These are phyloP conservation scores for Vigna hirtella DNA, from an alignment of 306 rosid species.

Conservation along the genomic window DNA sequence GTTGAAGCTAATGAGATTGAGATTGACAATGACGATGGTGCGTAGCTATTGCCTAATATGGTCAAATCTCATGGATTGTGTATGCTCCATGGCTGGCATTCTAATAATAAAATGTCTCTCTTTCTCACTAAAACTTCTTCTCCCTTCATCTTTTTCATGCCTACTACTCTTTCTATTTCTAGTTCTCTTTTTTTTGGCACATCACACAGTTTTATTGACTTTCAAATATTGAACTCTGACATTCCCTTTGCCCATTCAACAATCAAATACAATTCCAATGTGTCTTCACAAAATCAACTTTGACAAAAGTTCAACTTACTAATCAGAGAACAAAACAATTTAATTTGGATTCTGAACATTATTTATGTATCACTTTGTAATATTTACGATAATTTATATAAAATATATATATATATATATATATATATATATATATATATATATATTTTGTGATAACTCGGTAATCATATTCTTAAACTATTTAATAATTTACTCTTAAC, in stretches of 20 bases:
- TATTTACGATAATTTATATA: no score
- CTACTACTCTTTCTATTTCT: neutral
- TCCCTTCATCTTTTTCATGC: neutral
- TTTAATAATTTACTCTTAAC: neutral
- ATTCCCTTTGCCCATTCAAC: conserved; percentile 29
- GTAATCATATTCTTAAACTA: neutral
- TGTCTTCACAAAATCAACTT: neutral
- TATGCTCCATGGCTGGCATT: conserved; percentile 45
- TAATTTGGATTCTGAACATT: no score
- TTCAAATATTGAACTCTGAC: neutral
- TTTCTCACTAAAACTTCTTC: conserved; percentile 4
- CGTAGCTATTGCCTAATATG: neutral
- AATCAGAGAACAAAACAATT: no score
- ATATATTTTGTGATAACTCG: no score
- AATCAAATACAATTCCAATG: neutral
- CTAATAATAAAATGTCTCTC: neutral
- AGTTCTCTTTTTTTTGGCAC: neutral
- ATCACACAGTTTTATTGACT: conserved; percentile 31
- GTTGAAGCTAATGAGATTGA: neutral
- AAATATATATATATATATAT: no score
- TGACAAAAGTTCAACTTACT: neutral
- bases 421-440: no score
- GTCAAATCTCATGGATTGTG: conserved; percentile 51
- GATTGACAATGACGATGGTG: conserved; percentile 38
- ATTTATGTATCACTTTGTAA: no score